Evolutionary conservation across 164 flowering plant genomes (phyloP).

Genomic region (Pachysandra terminalis): DNA sequence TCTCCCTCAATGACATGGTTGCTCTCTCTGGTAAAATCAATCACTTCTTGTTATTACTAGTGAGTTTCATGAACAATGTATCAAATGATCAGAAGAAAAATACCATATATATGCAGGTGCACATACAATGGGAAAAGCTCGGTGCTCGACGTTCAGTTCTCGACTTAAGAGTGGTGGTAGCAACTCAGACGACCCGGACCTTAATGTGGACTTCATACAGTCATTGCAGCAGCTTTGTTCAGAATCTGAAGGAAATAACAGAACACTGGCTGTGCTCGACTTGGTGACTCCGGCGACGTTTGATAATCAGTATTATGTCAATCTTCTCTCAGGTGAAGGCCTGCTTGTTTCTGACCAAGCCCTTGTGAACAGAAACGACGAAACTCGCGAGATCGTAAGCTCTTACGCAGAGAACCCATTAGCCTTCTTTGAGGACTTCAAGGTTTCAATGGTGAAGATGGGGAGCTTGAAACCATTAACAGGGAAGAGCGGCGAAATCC

Average conservation of each 20-base stretch:
- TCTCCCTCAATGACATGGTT: slow-evolving; percentile 54
- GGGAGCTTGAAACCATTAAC: slow-evolving; percentile 43
- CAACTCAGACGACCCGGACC: slow-evolving; percentile 17
- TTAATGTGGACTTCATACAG: slow-evolving; percentile 39
- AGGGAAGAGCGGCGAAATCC: slow-evolving; percentile 43
- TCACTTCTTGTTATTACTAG: not conserved
- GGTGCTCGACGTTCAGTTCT: slow-evolving; percentile 56
- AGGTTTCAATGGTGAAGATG: slow-evolving; percentile 65
- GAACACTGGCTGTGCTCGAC: slow-evolving; percentile 57
- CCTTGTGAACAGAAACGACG: slow-evolving; percentile 29
- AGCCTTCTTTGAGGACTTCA: slow-evolving; percentile 60
- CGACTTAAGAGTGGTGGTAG: slow-evolving; percentile 27
- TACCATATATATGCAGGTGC: slow-evolving; percentile 37
- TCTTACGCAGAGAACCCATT: slow-evolving; percentile 34
- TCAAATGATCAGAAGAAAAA: too few species aligned
- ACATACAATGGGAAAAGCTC: slow-evolving; percentile 78
- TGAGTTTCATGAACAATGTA: too few species aligned
- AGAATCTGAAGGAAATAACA: slow-evolving; percentile 16
- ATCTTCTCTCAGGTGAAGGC: slow-evolving; percentile 69
- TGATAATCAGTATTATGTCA: slow-evolving; percentile 73
- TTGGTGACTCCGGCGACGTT: slow-evolving; percentile 60
- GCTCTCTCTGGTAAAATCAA: slow-evolving; percentile 60
- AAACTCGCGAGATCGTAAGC: slow-evolving; percentile 37
- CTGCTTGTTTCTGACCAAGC: slow-evolving; percentile 69
- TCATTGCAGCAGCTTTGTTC: slow-evolving; percentile 61